Base-by-base conservation (phyloP, 23 red algal genomes). In the Gracilaria caudata region DNA sequence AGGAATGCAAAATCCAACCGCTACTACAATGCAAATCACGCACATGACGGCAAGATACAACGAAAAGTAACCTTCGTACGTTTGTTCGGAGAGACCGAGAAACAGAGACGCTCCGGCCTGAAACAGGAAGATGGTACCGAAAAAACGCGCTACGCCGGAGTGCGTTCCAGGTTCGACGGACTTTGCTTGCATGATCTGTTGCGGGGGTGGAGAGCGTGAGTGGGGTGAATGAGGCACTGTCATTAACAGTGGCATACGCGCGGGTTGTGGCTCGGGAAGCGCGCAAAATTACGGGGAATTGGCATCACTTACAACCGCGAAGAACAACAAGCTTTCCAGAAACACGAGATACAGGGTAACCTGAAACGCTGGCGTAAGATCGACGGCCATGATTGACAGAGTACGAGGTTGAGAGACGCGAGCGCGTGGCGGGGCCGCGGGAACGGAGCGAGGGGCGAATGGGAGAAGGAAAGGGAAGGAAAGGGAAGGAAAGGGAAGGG, bases 91-190 rank as follows among this genome's bases (percentile, higher is more conserved):
- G 23, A 96, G 38, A 13, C 59, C 79, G 0, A 92, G 68, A 36
- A 91, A 84, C 13, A 87, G 43, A 1, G 86, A 85, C 3, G 80
- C 87, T 3, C 86, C 16, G 17, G 94, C 58, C 68, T 94, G 77
- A 36, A 91, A 84, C 6, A 92, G 59, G 88, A 98, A 98, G 12
- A 93, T 66, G 21, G 90, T 83, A 9, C 91, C 91, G 47, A 98
- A 94, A 20, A 63, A 83, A 34, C 91, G 92, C 9, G 95, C 91
- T 13, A 98, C 75, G 29, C 86, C 80, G 28, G 51, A 83, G 58
- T 98, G 95, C 23, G 91, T 86, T 32, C 89, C 85, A 19, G 95
- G 95, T 73, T 98, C 95, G n/a, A 91, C 66, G 30, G 46, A 54
- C 45, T 86, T 83, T 57, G 94, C 90, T 77, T 96, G 94, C 66